Percentiles rank a stretch among this genome's conserved stretches.
These are phyloP conservation scores for Cordyceps cicadae DNA, from an alignment of 2,329 filamentous ascomycete species.

Conservation along the genomic window DNA sequence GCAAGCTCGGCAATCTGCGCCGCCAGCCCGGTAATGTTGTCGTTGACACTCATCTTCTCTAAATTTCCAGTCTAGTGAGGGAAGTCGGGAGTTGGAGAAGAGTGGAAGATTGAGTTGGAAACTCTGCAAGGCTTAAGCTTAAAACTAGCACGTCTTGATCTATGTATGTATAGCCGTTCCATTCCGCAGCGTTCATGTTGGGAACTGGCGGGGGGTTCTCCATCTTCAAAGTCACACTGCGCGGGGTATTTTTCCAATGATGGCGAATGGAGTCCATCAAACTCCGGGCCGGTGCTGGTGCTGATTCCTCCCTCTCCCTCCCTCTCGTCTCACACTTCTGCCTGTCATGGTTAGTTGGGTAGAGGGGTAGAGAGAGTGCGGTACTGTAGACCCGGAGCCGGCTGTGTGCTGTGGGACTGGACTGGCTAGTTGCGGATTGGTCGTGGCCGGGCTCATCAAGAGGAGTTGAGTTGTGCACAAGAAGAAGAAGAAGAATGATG, in stretches of 20 bases:
- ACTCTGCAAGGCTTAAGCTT: not conserved
- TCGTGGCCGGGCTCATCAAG: not conserved
- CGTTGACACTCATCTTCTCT: constrained; percentile 20
- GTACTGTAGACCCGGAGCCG: no score
- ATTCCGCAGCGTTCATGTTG: not conserved
- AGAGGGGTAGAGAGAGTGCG: no score
- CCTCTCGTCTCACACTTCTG: not conserved
- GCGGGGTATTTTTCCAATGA: not conserved
- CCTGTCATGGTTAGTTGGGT: no score
- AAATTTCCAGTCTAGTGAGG: not conserved
- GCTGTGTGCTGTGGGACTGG: not conserved
- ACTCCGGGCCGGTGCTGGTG: not conserved
- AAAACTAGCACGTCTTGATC: not conserved
- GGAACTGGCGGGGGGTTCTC: not conserved
- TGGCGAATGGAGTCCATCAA: not conserved
- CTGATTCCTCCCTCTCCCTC: not conserved
- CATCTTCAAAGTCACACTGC: not conserved
- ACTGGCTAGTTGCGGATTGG: not conserved
- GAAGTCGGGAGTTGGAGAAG: not conserved
- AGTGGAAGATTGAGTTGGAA: not conserved
- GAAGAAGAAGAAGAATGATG: not conserved
- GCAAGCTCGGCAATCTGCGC: constrained; percentile 38
- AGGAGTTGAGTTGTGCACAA: not conserved
- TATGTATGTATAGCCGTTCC: not conserved
- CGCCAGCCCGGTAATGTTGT: constrained; percentile 34